phyloP scores from a whole-genome alignment of 2,329 filamentous ascomycete genomes.

The Talaromyces funiculosus region DNA sequence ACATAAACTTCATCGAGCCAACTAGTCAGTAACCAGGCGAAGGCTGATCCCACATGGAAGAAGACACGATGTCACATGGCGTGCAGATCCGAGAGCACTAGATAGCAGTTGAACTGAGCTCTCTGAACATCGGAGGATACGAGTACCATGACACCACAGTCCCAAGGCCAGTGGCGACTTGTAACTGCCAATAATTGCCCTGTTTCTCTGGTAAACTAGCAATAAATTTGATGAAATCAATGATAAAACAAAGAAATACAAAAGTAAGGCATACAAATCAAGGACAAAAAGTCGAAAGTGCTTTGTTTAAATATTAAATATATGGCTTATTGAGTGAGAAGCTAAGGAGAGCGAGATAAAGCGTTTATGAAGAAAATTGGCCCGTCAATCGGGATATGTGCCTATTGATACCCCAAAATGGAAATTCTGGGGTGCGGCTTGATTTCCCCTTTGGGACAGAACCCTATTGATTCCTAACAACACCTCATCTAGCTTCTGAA shows the following conservation, averaged over 20 bases:
- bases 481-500: slow-evolving; percentile 4
- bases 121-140: neutral
- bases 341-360: neutral
- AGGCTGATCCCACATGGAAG: neutral
- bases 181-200: neutral
- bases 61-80: neutral
- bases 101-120: neutral
- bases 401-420: slow-evolving; percentile 13
- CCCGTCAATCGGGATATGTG: slow-evolving; percentile 1
- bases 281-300: neutral
- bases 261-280: neutral
- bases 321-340: slow-evolving; percentile 4
- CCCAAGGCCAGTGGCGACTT: neutral
- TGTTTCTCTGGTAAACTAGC: neutral
- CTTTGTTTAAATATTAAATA: slow-evolving; percentile 1
- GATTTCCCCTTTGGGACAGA: neutral
- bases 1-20: neutral
- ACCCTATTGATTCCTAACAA: neutral
- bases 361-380: slow-evolving; percentile 1
- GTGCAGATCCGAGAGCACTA: neutral
- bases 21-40: neutral
- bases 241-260: neutral
- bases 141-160: neutral
- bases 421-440: slow-evolving; percentile 2
- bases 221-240: neutral